phyloP scores from a whole-genome alignment of 2,329 filamentous ascomycete species.

The Bisporella sp. region DNA sequence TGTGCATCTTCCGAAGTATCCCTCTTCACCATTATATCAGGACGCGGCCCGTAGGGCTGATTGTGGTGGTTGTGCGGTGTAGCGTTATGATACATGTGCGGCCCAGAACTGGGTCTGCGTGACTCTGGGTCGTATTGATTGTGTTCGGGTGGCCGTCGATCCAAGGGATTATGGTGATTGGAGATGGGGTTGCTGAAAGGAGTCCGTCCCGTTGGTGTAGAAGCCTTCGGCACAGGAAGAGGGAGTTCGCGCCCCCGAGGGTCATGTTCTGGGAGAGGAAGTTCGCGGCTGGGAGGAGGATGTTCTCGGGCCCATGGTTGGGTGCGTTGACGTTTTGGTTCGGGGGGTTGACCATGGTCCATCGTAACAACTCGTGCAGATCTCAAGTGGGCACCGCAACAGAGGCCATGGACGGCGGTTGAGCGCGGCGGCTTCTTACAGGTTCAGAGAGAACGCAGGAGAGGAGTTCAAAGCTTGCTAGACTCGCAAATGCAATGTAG shows the following conservation, averaged over 20 bases:
- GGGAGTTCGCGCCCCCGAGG: slow-evolving; percentile 8
- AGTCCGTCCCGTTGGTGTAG: background rate
- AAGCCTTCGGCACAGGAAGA: slow-evolving; percentile 21
- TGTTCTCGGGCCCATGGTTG: background rate
- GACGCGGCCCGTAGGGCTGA: slow-evolving; percentile 35
- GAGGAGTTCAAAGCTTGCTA: slow-evolving; percentile 15
- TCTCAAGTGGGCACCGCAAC: slow-evolving; percentile 27
- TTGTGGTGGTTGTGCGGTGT: slow-evolving; percentile 39
- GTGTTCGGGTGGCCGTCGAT: slow-evolving; percentile 44
- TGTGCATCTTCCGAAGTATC: slow-evolving; percentile 34
- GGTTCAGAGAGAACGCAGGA: slow-evolving; percentile 22
- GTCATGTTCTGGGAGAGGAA: background rate
- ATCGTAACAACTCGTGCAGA: slow-evolving; percentile 32
- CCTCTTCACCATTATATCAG: slow-evolving; percentile 48
- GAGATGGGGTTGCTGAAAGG: slow-evolving; percentile 6
- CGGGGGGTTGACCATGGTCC: slow-evolving; percentile 51
- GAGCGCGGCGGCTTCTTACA: slow-evolving; percentile 27
- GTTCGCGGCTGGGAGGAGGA: slow-evolving; percentile 29
- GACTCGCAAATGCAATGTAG: slow-evolving; percentile 20
- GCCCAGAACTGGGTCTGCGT: slow-evolving; percentile 1
- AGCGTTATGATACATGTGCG: slow-evolving; percentile 26
- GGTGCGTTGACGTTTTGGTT: slow-evolving; percentile 50
- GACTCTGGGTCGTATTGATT: slow-evolving; percentile 42
- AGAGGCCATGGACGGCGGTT: slow-evolving; percentile 31
- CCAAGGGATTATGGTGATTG: slow-evolving; percentile 25